phyloP scores from a whole-genome alignment of 2,329 filamentous ascomycete species.

The Colletotrichum liriopes region DNA sequence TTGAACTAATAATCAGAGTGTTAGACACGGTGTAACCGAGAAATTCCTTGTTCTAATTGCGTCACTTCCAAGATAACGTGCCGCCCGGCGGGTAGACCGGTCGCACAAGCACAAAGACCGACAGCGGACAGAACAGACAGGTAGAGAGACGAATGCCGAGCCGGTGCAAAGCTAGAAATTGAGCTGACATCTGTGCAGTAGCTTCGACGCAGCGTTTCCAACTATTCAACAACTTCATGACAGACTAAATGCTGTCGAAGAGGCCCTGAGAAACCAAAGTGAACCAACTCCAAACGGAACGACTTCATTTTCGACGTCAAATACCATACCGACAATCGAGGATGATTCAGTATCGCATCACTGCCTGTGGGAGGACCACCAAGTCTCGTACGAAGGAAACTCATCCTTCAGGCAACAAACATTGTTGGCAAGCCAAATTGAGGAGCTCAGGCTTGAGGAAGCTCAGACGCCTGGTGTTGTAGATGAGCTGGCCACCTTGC shows the following conservation, averaged over 20 bases:
- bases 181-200: not conserved
- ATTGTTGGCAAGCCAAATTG: constrained; percentile 37
- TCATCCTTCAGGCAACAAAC: constrained; percentile 42
- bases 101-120: not conserved
- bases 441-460: constrained; percentile 27
- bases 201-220: not conserved
- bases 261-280: constrained; percentile 27
- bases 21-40: constrained; percentile 45
- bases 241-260: constrained; percentile 38
- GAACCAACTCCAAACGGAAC: constrained; percentile 8
- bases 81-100: constrained; percentile 36
- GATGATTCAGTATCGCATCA: constrained; percentile 23
- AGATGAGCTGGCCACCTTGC: constrained; percentile 29
- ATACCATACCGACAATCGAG: constrained; percentile 10
- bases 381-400: constrained; percentile 36
- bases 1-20: not conserved
- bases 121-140: constrained; percentile 8
- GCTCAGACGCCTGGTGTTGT: constrained; percentile 28
- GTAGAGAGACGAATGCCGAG: not conserved
- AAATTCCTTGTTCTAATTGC: constrained; percentile 45
- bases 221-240: constrained; percentile 39
- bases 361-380: constrained; percentile 18
- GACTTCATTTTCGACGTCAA: constrained; percentile 32
- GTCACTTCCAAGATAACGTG: constrained; percentile 45
- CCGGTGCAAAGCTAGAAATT: not conserved